These are phyloP conservation scores for Neolentinus lepideus DNA, from an alignment of 1,284 basidiomycete species.

Conservation along the genomic window DNA sequence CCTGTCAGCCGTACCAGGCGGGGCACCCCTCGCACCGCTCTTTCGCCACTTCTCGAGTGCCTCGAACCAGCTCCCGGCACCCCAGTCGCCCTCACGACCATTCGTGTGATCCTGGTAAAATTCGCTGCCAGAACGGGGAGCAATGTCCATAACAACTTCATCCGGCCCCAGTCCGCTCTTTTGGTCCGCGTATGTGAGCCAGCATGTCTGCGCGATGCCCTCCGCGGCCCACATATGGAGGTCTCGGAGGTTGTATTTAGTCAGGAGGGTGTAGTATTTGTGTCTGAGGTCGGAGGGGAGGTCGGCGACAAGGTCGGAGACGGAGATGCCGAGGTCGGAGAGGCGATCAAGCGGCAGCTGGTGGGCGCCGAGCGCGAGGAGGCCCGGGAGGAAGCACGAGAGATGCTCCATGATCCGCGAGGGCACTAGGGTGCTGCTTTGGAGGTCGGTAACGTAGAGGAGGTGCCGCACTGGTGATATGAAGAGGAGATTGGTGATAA, in stretches of 20 bases:
- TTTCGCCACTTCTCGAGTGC: constrained; percentile 44
- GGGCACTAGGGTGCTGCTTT: constrained; percentile 22
- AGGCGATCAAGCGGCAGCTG: constrained; percentile 50
- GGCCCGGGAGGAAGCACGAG: constrained; percentile 72
- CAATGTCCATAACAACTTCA: constrained; percentile 33
- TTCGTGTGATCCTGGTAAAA: neutral
- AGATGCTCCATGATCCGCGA: constrained; percentile 65
- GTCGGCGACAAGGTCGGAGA: constrained; percentile 26
- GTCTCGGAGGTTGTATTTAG: constrained; percentile 39
- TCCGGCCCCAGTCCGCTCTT: constrained; percentile 58
- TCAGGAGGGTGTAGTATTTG: constrained; percentile 22
- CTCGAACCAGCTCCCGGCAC: constrained; percentile 39
- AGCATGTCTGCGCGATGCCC: constrained; percentile 64
- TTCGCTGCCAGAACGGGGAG: constrained; percentile 8
- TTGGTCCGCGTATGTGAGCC: constrained; percentile 57
- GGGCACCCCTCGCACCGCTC: constrained; percentile 31
- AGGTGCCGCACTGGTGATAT: constrained; percentile 57
- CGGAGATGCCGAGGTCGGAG: constrained; percentile 32
- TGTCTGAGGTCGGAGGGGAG: constrained; percentile 28
- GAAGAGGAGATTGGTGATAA: constrained; percentile 60
- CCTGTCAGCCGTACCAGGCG: constrained; percentile 46
- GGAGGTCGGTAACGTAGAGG: constrained; percentile 62
- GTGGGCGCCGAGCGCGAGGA: constrained; percentile 67
- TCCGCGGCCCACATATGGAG: constrained; percentile 61
- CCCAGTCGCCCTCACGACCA: constrained; percentile 6